Percentiles rank a stretch among this genome's conserved stretches.
phyloP scores from a whole-genome alignment of 805 yeast genomes.

The Candida loeiensis region DNA sequence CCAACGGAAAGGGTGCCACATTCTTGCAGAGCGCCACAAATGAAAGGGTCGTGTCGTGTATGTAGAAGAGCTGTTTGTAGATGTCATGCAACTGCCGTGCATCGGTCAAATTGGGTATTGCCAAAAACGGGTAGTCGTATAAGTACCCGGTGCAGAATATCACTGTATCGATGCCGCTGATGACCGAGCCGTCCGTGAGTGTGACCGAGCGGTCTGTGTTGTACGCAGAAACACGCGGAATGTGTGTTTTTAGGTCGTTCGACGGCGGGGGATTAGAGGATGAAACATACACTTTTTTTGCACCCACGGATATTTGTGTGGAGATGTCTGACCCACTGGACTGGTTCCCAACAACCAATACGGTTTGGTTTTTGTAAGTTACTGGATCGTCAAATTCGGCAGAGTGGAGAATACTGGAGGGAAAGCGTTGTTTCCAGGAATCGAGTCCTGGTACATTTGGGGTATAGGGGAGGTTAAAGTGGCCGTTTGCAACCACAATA shows the following conservation, averaged over 20 bases:
- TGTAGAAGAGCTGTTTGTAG: constrained; percentile 32
- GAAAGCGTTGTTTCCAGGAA: constrained; percentile 18
- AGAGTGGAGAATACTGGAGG: constrained; percentile 18
- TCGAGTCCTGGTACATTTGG: constrained; percentile 20
- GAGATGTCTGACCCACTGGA: constrained; percentile 20
- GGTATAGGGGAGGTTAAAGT: constrained; percentile 20
- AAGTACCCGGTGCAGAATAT: constrained; percentile 26
- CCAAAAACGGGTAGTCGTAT: constrained; percentile 21
- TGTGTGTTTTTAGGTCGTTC: constrained; percentile 4
- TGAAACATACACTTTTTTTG: constrained; percentile 15
- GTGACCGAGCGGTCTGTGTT: constrained; percentile 12
- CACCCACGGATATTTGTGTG: constrained; percentile 11
- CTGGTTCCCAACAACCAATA: constrained; percentile 29
- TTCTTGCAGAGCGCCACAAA: constrained; percentile 29
- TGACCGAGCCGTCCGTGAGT: constrained; percentile 14
- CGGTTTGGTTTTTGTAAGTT: constrained; percentile 11
- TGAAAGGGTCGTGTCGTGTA: constrained; percentile 28
- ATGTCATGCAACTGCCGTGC: constrained; percentile 25
- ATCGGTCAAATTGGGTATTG: constrained; percentile 18
- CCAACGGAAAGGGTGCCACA: constrained; percentile 35
- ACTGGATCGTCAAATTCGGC: constrained; percentile 17
- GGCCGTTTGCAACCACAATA: constrained; percentile 25
- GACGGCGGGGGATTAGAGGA: constrained; percentile 5
- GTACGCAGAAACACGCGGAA: constrained; percentile 20
- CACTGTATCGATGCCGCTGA: constrained; percentile 17